Conservation (phyloP, 1,139 yeast genomes). For the Saccharomycopsis crataegensis region DNA sequence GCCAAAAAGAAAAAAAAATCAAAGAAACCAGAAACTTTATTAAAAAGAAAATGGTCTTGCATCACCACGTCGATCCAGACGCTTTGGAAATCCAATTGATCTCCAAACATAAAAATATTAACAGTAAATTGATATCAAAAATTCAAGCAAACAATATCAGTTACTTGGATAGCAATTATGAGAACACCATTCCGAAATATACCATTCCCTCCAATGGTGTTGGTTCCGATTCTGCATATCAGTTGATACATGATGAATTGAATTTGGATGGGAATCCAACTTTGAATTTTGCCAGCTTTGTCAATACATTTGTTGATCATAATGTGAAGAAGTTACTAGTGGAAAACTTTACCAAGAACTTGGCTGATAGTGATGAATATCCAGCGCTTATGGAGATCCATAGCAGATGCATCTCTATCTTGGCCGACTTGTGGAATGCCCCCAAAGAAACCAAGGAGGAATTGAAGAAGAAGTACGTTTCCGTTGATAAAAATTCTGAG, state of each 20-base stretch:
- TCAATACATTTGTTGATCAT: constrained; percentile 62
- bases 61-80: constrained; percentile 12
- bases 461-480: neutral
- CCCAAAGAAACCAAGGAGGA: constrained; percentile 33
- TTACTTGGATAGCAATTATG: constrained; percentile 5
- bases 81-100: constrained; percentile 4
- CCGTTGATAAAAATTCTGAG: constrained; percentile 19
- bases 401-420: constrained; percentile 71
- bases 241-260: constrained; percentile 64
- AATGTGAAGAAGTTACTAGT: constrained; percentile 43
- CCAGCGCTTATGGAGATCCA: constrained; percentile 80
- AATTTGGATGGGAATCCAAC: constrained; percentile 79
- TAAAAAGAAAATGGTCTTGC: constrained; percentile 13
- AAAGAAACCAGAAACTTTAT: too few species aligned
- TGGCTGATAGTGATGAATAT: constrained; percentile 91
- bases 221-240: constrained; percentile 46
- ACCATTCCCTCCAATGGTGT: constrained; percentile 53
- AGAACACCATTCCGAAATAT: constrained; percentile 31
- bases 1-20: too few species aligned
- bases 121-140: neutral
- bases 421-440: constrained; percentile 78
- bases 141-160: neutral
- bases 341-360: constrained; percentile 75
- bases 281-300: constrained; percentile 82
- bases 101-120: constrained; percentile 4